Evolutionary conservation across 2,329 filamentous ascomycete species (phyloP), one percentile per base, ranked within the genome.

Genomic region (Aspergillus latus): DNA sequence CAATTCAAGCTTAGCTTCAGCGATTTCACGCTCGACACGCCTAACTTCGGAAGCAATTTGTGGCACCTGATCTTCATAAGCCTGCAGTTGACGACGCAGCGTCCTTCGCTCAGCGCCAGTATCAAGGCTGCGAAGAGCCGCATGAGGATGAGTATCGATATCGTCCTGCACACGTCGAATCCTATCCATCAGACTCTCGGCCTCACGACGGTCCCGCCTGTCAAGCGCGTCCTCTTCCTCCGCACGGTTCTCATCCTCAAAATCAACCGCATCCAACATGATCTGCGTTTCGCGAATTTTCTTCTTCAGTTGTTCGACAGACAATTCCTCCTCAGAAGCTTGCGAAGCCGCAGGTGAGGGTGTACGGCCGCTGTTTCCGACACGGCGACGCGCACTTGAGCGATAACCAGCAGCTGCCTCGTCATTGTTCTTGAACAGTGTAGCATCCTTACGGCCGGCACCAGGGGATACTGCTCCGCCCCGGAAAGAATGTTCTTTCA

Each of bases 381-480:
- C 77, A 63, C 94, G 86, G 61, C 92, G 90, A 61, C 94, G 90
- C 52, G 94, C 94, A 72, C 92, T 97, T 10, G 94, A 97, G 65
- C 88, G 88, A 70, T 99, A 99, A 4, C 91, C 92, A 66, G 95
- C 84, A 58, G 92, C 88, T 64, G 96, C 91, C 13, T 64, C 62
- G 66, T 96, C 92, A 63, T 97, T 94, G 70, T 97, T 97, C 70
- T 95, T 93, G 76, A 93, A 99, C 2, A 97, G 89, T 0, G 94
- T 99, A 2, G 89, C 94, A 76, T 99, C 94, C 73, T 97, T 97
- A 48, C 92, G 88, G 37, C 83, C 84, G 44, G 78, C 78, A 44
- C 79, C 80, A 48, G 81, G 76, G 2, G 82, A 82, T 36, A 81
- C 82, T 29, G 82, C 81, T 26, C 80, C 80, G 13, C 85, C 84